Evolutionary conservation across 257 asterid species (phyloP), one percentile per base, ranked within the genome.

Genomic region (Cruciata laevipes): DNA sequence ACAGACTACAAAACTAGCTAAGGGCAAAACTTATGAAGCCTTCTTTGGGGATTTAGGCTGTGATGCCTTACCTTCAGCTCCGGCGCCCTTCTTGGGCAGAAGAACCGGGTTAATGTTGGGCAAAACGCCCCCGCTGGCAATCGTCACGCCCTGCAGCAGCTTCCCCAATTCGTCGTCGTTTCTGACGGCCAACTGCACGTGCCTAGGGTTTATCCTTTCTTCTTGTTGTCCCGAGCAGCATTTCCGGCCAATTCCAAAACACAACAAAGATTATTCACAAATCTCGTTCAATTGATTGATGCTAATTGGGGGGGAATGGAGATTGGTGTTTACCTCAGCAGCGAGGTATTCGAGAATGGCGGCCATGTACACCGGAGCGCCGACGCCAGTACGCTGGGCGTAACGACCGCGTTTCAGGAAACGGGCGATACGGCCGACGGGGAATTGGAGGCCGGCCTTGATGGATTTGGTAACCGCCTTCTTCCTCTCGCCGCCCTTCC

Each of bases 341-440:
- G 80, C 80, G 8, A 76, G 80, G 67, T 76, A 76, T 38, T 75
- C 79, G 14, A 75, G 75, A 23, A 75, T 75, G 17, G 79, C 79
- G 20, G 79, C 79, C 75, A 76, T 2, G 61, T 61, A 76, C 12
- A 76, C 17, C 2, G 80, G 80, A 61, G 80, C 80, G 2, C 80
- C 80, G 10, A 8, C 44, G 3, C 80, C 79, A 3, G 62, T 76
- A 1, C 80, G 76, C 44, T 71, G 80, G 44, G 80, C 80, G 35
- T 76, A 76, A 11, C 80, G 80, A 6, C 80, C 80, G 12, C 53
- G 60, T 62, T 66, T 76, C 33, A 76, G 35, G 60, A 51, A 76
- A 7, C 80, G 69, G 4, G 73, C 76, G 27, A 76, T 67, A 8
- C 80, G 61, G 1, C 76, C 76, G 1, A 76, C 80, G 0, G 76